Base-by-base conservation (phyloP, 1,139 yeast genomes). In the Pneumocystis sp. region DNA sequence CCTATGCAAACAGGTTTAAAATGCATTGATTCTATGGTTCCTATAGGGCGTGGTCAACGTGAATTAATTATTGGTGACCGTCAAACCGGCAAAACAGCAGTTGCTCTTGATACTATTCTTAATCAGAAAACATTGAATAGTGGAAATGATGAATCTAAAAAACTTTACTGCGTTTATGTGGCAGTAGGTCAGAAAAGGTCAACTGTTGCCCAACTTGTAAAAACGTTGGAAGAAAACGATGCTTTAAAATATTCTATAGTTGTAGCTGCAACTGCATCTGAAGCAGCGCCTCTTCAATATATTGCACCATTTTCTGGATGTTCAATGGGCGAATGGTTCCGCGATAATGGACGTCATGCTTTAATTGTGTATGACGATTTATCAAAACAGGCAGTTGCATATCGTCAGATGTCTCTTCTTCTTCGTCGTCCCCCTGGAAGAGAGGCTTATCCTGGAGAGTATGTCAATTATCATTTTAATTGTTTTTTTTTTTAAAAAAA, bases 111-210 rank as follows among this genome's bases (percentile, higher is more conserved):
- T 82, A 86, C 98, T 82, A 93, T 93, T 78, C 86, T 93, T 79
- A 93, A 93, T 84, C 99, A 93, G 84, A 93, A 91, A 89, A 88
- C 96, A 83, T 89, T 97, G 96, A 93, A 95, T 86, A 80, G 83
- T 75, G 96, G 96, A 80, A 69, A 81, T 70, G 98, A 93, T 79
- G 99, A 93, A 85, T 80, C 86, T 78, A 93, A 95, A 87, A 93
- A 93, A 84, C 85, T 93, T 78, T 93, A 93, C 93, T 93, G 98
- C 88, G 97, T 93, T 75, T 93, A 93, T 87, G 98, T 95, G 75
- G 99, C 99, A 72, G 96, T 93, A 78, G 99, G 99, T 81, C 99
- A 93, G 85, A 93, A 95, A 88, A 90, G 99, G 86, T 95, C 98
- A 72, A 93, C 99, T 73, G 98, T 93, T 75, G 98, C 98, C 75